These are phyloP conservation scores for Gonium pectorale DNA, from an alignment of 139 green algal genomes.

Conservation along the genomic window DNA sequence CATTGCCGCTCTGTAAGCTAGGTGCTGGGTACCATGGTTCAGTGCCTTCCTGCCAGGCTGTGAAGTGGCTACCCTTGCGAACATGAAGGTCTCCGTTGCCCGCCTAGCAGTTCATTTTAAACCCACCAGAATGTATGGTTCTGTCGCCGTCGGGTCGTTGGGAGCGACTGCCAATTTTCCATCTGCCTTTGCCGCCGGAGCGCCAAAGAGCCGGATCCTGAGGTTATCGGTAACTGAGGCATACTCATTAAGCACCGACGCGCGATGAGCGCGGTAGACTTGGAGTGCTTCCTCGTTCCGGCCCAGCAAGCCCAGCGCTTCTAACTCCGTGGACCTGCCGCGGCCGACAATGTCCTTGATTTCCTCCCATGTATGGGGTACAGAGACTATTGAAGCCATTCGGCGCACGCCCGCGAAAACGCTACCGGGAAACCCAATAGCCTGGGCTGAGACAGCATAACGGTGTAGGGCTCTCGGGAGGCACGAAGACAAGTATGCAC, in stretches of 20 bases:
- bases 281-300: neutral
- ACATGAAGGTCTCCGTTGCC: too few species aligned
- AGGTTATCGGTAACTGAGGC: neutral
- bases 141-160: neutral
- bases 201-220: neutral
- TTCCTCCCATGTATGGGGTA: slow-evolving; percentile 1
- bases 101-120: too few species aligned
- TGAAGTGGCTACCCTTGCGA: too few species aligned
- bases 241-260: neutral
- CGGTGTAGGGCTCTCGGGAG: too few species aligned
- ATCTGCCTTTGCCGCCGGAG: neutral
- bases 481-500: too few species aligned
- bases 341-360: neutral
- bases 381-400: neutral
- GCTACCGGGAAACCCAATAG: too few species aligned
- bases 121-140: slow-evolving; percentile 5
- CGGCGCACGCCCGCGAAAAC: too few species aligned
- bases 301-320: slow-evolving; percentile 5
- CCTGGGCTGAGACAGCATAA: too few species aligned
- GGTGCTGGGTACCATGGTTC: too few species aligned
- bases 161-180: slow-evolving; percentile 2
- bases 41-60: too few species aligned
- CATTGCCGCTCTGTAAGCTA: too few species aligned
- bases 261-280: neutral
- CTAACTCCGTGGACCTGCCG: neutral